A percentile compares a stretch with the other conserved stretches of the same genome.
Evolutionary conservation across 225 moss, liverwort and hornwort species (phyloP).

Genomic region (Antitrichia curtipendula): DNA sequence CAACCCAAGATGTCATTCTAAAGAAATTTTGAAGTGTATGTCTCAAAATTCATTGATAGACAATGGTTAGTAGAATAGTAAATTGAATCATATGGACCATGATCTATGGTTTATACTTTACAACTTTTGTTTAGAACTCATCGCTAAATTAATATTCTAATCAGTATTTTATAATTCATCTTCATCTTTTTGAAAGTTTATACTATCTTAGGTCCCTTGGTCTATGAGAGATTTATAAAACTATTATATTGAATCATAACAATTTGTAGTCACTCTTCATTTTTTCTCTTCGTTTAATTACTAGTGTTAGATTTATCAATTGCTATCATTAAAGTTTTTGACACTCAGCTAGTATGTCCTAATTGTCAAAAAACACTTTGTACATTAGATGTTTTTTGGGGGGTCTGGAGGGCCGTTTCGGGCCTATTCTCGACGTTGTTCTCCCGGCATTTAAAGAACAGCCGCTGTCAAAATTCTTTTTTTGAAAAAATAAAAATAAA

Average conservation of each 20-base stretch:
- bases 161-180: background rate
- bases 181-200: background rate
- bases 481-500: no score
- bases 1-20: rapidly evolving
- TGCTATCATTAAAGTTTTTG: background rate
- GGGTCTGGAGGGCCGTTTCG: no score
- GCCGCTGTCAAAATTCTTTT: no score
- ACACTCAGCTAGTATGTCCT: no score
- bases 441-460: no score
- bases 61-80: no score
- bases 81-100: background rate
- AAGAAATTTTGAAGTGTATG: background rate
- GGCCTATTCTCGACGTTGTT: no score
- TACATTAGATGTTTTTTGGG: no score
- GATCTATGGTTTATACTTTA: background rate
- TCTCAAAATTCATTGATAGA: background rate
- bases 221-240: background rate
- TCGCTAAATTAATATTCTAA: background rate
- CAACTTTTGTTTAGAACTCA: background rate
- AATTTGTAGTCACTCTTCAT: background rate
- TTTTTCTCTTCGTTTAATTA: background rate
- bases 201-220: rapidly evolving
- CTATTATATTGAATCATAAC: background rate
- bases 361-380: no score
- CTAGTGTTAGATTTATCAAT: background rate